Conservation (phyloP, 306 rosid species). For the Rosa chinensis region DNA sequence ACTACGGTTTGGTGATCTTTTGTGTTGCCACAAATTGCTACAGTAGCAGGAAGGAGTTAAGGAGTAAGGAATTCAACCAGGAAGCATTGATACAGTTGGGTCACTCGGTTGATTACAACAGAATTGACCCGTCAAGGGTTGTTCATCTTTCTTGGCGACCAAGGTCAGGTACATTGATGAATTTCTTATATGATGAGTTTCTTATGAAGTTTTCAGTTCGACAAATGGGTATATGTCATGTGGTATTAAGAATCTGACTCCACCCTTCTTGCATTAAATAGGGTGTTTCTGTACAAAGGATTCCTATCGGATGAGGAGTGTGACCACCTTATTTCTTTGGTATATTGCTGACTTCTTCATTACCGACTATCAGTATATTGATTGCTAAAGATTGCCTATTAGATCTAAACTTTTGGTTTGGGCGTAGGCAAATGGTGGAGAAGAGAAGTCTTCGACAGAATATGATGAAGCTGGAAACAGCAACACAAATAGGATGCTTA, state of each 20-base stretch:
- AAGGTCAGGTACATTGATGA: constrained; percentile 83
- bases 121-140: constrained; percentile 70
- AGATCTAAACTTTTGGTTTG: constrained; percentile 22
- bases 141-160: constrained; percentile 89
- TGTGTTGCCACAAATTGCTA: constrained; percentile 16
- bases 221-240: not conserved
- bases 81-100: constrained; percentile 31
- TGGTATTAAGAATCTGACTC: constrained; percentile 22
- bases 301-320: constrained; percentile 75
- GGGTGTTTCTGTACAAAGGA: constrained; percentile 66
- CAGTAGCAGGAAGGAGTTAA: constrained; percentile 65
- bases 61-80: constrained; percentile 28
- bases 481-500: constrained; percentile 13
- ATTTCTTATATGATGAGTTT: constrained; percentile 12
- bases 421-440: constrained; percentile 41
- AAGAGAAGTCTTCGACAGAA: constrained; percentile 39
- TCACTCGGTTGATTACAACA: constrained; percentile 37
- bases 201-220: not conserved
- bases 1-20: not conserved
- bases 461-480: constrained; percentile 25
- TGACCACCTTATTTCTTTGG: constrained; percentile 73
- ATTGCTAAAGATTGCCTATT: constrained; percentile 17
- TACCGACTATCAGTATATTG: constrained; percentile 10
- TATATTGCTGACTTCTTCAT: constrained; percentile 29
- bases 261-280: constrained; percentile 28